Conservation (phyloP, 306 rosid genomes). For the Dryas drummondii region DNA sequence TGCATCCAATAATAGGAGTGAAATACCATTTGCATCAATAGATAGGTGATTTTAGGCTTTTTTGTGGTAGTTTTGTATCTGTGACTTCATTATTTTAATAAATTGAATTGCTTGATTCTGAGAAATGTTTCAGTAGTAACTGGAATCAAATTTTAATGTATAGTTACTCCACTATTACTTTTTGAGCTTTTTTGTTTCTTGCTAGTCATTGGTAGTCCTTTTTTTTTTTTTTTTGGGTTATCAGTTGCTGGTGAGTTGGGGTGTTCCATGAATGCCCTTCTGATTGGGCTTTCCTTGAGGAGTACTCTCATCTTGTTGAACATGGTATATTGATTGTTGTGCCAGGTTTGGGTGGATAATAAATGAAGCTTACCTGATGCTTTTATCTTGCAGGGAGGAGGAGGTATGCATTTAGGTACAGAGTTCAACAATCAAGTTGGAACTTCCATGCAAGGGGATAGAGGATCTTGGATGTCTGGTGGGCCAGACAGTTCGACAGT, state of each 20-base stretch:
- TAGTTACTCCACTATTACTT: no score
- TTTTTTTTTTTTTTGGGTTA: no score
- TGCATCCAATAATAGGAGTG: not conserved
- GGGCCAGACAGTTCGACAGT: constrained; percentile 47
- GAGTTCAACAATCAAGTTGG: constrained; percentile 70
- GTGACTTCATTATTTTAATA: not conserved
- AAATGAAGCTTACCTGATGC: not conserved
- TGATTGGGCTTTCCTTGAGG: not conserved
- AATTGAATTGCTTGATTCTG: not conserved
- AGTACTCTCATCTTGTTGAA: not conserved
- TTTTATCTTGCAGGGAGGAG: constrained; percentile 51
- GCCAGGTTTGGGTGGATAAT: not conserved
- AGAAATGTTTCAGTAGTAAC: not conserved
- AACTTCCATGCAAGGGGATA: constrained; percentile 67
- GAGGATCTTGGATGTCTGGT: constrained; percentile 76
- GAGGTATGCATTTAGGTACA: constrained; percentile 59
- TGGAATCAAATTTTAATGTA: no score
- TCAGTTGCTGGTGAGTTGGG: not conserved
- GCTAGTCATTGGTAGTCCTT: no score
- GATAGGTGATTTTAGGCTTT: not conserved
- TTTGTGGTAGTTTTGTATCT: not conserved
- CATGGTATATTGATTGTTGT: not conserved
- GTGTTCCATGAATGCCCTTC: not conserved
- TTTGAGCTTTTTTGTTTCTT: no score
- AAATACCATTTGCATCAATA: not conserved